Evolutionary conservation across 495 filamentous ascomycete species (phyloP).

Genomic region (Hyaloscypha finlandica): DNA sequence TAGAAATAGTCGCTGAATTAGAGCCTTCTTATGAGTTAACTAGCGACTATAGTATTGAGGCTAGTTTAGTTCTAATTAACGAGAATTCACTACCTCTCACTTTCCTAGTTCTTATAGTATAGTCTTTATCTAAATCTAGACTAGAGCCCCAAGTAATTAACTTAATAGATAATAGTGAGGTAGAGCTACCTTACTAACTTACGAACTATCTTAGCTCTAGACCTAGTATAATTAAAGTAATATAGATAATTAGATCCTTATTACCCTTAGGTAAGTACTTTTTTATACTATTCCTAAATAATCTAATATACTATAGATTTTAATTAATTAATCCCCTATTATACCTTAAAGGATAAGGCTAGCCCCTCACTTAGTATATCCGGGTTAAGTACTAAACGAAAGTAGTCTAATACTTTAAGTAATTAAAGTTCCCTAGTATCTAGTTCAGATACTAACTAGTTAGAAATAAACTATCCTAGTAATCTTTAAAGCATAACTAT

Average conservation of each 20-base stretch:
- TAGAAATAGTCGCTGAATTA: neutral
- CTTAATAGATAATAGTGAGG: neutral
- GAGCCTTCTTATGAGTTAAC: constrained; percentile 4
- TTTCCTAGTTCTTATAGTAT: neutral
- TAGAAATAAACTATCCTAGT: neutral
- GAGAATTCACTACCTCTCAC: neutral
- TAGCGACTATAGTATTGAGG: neutral
- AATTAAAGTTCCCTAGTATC: neutral
- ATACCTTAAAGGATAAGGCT: neutral
- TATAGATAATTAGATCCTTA: neutral
- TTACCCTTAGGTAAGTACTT: neutral
- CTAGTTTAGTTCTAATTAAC: neutral
- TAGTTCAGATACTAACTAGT: neutral
- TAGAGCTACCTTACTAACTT: neutral
- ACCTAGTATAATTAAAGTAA: neutral
- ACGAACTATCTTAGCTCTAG: neutral
- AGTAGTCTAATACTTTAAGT: neutral
- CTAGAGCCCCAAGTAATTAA: neutral
- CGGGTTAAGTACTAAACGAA: neutral
- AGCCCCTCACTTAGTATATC: neutral
- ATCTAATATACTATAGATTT: constrained; percentile 1
- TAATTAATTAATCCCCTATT: neutral
- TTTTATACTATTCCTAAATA: neutral
- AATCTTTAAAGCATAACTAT: neutral
- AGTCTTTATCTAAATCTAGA: neutral